Base-by-base conservation (phyloP, 805 yeast genomes). In the Candida pseudofarinosa region DNA sequence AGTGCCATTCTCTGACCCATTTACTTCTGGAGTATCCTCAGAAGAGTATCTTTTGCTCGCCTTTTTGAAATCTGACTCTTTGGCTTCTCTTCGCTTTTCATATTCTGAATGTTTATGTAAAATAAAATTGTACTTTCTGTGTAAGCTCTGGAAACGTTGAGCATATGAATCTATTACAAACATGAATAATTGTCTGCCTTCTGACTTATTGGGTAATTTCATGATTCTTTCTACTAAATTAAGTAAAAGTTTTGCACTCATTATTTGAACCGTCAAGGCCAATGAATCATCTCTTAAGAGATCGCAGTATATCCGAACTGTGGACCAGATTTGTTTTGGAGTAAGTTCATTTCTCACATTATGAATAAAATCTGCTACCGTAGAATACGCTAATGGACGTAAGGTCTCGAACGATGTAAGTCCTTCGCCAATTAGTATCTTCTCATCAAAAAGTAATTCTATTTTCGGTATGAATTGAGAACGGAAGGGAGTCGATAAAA, bases 321-420 rank as follows among this genome's bases (percentile, higher is more conserved):
- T 87, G 44, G 84, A 81, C 83, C 95, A 83, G 8, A 93, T 84
- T 58, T 88, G 97, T 33, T 79, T 80, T 1, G 90, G 79, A 0
- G 86, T 82, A 41, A 93, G 68, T 51, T 90, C 95, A 39, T 82
- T 77, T 51, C 97, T 80, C 2, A 91, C 91, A 56, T 88, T 88
- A 56, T 93, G 98, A 41, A 93, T 85, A 53, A 95, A 83, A 58
- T 93, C 99, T 0, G 99, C 98, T 39, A 93, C 91, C 12, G 95
- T 88, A 30, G 95, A 85, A 61, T 90, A 93, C 0, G 98, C 98
- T 55, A 93, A 68, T 0, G 98, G 97, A 51, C 97, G 74, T 41
- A 93, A 73, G 0, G 95, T 87, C 60, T 90, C 97, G 55, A 81
- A 82, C 2, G 95, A 83, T 0, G 99, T 93, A 40, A 93, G 75